Percentiles rank a stretch among this genome's conserved stretches.
Evolutionary conservation across 257 asterid genomes (phyloP).

Genomic region (Linderniella brevidens): DNA sequence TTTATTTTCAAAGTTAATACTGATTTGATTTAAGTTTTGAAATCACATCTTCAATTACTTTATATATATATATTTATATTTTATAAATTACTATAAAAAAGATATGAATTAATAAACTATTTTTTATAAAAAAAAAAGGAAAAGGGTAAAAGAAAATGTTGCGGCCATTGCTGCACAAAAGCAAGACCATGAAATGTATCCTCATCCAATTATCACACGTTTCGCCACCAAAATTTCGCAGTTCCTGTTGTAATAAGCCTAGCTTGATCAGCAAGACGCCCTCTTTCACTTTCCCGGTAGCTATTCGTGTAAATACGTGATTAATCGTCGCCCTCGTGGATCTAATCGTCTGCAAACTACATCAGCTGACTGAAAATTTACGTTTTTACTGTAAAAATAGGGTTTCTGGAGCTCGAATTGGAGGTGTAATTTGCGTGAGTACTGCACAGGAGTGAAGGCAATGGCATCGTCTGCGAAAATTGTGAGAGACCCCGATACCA

Average conservation of each 20-base stretch:
- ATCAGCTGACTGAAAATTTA: constrained; percentile 8
- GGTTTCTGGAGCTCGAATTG: constrained; percentile 18
- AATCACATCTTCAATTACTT: too few species aligned
- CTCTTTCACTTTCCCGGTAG: constrained; percentile 11
- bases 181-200: constrained; percentile 42
- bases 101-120: too few species aligned
- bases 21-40: too few species aligned
- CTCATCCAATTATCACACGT: constrained; percentile 17
- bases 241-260: constrained; percentile 9
- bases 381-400: constrained; percentile 19
- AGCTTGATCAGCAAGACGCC: constrained; percentile 10
- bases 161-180: constrained; percentile 24
- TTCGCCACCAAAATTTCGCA: constrained; percentile 11
- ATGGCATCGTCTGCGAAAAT: constrained; percentile 40
- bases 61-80: too few species aligned
- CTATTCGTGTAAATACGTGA: background rate
- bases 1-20: too few species aligned
- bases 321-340: background rate
- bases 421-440: constrained; percentile 15
- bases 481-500: constrained; percentile 29
- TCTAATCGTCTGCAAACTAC: background rate
- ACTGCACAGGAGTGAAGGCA: constrained; percentile 18
- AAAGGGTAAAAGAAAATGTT: constrained; percentile 10
- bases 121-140: too few species aligned
- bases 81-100: too few species aligned